phyloP scores from a whole-genome alignment of 129 eudicot genomes.

The Flaveria linearis region DNA sequence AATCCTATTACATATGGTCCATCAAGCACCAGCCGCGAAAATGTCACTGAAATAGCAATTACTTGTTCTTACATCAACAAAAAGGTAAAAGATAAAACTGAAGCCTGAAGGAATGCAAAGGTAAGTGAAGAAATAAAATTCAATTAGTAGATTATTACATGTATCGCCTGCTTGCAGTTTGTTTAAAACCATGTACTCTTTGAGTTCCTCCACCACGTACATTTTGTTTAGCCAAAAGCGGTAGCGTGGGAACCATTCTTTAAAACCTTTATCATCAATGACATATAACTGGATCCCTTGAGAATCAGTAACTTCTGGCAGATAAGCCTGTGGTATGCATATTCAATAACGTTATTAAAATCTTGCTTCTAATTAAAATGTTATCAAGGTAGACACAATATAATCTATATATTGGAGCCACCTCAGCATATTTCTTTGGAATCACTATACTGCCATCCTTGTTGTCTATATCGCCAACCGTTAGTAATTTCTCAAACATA shows the following conservation, averaged over 20 bases:
- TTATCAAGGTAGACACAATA: background rate
- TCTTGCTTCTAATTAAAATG: background rate
- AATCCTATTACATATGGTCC: slow-evolving; percentile 49
- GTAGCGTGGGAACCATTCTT: slow-evolving; percentile 41
- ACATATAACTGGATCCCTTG: slow-evolving; percentile 35
- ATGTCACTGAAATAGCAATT: slow-evolving; percentile 43
- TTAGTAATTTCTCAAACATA: slow-evolving; percentile 48
- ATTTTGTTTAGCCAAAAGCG: slow-evolving; percentile 46
- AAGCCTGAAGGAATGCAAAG: slow-evolving; percentile 1
- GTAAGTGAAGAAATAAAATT: background rate
- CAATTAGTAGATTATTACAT: slow-evolving; percentile 34
- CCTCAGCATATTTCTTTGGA: slow-evolving; percentile 61
- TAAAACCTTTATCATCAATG: slow-evolving; percentile 38
- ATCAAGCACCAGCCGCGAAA: slow-evolving; percentile 46
- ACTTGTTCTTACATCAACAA: background rate
- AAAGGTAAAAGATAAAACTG: background rate
- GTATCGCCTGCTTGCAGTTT: slow-evolving; percentile 56
- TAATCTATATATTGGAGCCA: slow-evolving; percentile 25
- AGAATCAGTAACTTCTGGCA: slow-evolving; percentile 41
- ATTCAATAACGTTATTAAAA: slow-evolving; percentile 12
- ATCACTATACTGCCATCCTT: slow-evolving; percentile 41
- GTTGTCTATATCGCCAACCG: slow-evolving; percentile 40
- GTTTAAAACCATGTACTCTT: slow-evolving; percentile 42
- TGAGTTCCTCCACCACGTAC: slow-evolving; percentile 54
- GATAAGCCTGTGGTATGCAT: slow-evolving; percentile 41